Base-by-base conservation (phyloP, 192 early-diverging fungal genomes). In the Dimargaris xerosporica region DNA sequence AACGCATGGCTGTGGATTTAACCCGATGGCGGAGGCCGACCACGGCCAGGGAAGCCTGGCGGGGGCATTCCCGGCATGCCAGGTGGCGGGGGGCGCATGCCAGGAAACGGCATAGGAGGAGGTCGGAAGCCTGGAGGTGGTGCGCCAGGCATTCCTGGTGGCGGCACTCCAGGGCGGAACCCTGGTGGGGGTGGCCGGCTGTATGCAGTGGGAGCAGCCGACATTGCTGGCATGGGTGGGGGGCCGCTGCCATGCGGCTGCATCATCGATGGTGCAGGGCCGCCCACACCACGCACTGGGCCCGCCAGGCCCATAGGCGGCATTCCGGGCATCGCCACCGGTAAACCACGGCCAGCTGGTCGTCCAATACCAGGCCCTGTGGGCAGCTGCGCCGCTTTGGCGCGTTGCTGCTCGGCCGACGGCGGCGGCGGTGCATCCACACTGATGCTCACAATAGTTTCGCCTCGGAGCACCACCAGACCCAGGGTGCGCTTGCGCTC, bases 201-300 rank as follows among this genome's bases (percentile, higher is more conserved):
- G 7, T 39, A 39, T 7, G 34, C 89, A 44, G 87, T 69, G 69
- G 90, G 81, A 25, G 84, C 84, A 6, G 81, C 79, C 39, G 71
- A 71, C 54, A 67, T 54, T 23, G 78, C 71, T 25, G 81, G 75
- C 7, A 39, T 39, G 34, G 34, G 34, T 5, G 78, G 74, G 19
- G 72, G 80, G 62, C 82, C 34, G 7, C 7, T 39, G 34, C 34
- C 78, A 52, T 76, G 82, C 43, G 91, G 92, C 63, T 83, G 78
- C 91, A 98, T 98, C 80, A 87, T 86, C 64, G 80, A 81, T 48
- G 85, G 81, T 23, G 87, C 88, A 41, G 95, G 95, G 31, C 93
- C 96, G 67, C 96, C 93, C 44, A 99, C 85, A 56, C 96, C 96
- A 58, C 91, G 82, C n/a, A 96, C 86, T 34, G 94, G 95, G 30